Evolutionary conservation across 495 filamentous ascomycete species (phyloP).

Genomic region (Parachaetomium inaequale): DNA sequence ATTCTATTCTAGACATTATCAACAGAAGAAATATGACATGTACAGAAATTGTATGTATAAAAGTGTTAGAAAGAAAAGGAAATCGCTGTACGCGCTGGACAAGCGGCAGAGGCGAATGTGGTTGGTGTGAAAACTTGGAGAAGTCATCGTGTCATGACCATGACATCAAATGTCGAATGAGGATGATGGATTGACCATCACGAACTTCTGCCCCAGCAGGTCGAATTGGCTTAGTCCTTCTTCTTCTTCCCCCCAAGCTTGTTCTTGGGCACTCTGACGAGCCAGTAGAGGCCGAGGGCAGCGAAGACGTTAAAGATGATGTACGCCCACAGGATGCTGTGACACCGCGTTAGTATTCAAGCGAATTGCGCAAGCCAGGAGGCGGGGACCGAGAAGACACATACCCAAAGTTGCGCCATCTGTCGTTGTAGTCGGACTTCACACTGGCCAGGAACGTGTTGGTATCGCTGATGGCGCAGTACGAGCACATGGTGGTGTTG

Average conservation of each 20-base stretch:
- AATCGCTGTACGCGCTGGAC: neutral
- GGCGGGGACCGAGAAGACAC: constrained; percentile 9
- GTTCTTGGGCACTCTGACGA: constrained; percentile 71
- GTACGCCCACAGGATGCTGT: constrained; percentile 58
- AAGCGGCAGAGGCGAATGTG: neutral
- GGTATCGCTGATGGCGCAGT: constrained; percentile 58
- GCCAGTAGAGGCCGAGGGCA: constrained; percentile 74
- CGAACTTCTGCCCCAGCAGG: neutral
- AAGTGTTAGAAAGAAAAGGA: neutral
- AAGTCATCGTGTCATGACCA: constrained; percentile 4
- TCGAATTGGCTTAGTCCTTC: constrained; percentile 14
- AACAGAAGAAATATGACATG: neutral
- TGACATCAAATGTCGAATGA: constrained; percentile 1
- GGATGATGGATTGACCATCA: neutral
- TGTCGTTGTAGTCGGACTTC: constrained; percentile 49
- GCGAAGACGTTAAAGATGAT: constrained; percentile 73
- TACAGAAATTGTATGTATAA: neutral
- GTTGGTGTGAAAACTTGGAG: neutral
- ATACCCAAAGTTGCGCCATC: constrained; percentile 68
- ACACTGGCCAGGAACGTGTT: constrained; percentile 58
- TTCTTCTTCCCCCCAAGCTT: constrained; percentile 35
- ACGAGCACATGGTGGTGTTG: constrained; percentile 53
- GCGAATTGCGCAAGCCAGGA: neutral
- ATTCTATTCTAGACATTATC: constrained; percentile 16
- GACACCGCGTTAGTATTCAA: constrained; percentile 20